A percentile compares a stretch with the other conserved stretches of the same genome.
Evolutionary conservation across 257 asterid genomes (phyloP).

Genomic region (Solanum megistacrolobum): DNA sequence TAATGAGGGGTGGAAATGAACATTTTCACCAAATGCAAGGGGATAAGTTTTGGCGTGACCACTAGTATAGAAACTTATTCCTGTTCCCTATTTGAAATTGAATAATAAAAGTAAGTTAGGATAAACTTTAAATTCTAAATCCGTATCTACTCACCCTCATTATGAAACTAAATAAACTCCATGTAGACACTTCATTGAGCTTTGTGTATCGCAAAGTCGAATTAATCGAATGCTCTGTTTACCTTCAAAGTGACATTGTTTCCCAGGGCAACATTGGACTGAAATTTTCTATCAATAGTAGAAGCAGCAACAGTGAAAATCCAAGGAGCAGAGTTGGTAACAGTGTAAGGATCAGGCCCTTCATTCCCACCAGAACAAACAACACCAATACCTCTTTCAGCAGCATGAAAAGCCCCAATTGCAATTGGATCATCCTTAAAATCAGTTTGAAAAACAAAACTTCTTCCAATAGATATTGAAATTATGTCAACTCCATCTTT

Average conservation of each 20-base stretch:
- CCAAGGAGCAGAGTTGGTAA: constrained; percentile 76
- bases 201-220: neutral
- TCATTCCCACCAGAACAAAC: constrained; percentile 73
- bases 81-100: constrained; percentile 30
- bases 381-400: constrained; percentile 40
- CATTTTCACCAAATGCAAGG: constrained; percentile 37
- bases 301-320: constrained; percentile 68
- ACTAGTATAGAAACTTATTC: constrained; percentile 50
- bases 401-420: constrained; percentile 73
- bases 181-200: neutral
- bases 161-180: neutral
- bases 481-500: constrained; percentile 70
- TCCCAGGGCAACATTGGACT: constrained; percentile 40
- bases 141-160: neutral
- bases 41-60: constrained; percentile 27
- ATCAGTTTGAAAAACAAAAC: constrained; percentile 33
- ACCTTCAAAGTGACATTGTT: constrained; percentile 40
- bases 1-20: constrained; percentile 35
- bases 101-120: neutral
- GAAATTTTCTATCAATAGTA: constrained; percentile 45
- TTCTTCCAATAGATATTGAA: constrained; percentile 51
- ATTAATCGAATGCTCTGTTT: neutral
- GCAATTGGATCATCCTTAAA: constrained; percentile 57
- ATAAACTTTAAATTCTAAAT: neutral
- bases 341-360: constrained; percentile 47